Conservation (phyloP, 768 basidiomycete genomes). For the Glaciozyma antarctica region DNA sequence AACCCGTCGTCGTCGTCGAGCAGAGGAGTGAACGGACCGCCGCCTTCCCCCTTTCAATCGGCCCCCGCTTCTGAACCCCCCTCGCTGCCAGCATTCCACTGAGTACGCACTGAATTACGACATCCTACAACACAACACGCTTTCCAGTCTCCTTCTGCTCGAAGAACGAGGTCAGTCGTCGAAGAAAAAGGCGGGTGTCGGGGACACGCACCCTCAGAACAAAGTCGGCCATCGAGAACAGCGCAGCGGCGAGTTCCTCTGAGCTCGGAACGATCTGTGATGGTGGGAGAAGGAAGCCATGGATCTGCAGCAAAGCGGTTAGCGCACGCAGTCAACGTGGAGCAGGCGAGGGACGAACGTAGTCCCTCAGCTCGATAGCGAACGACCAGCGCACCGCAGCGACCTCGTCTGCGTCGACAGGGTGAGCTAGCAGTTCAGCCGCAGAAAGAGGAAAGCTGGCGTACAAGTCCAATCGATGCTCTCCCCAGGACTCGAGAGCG, state of each 20-base stretch:
- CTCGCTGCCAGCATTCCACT: too few relatives aligned
- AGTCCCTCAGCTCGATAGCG: slow-evolving; percentile 58
- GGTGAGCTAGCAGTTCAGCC: slow-evolving; percentile 51
- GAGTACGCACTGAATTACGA: too few relatives aligned
- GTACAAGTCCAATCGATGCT: slow-evolving; percentile 19
- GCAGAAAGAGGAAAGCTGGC: slow-evolving; percentile 42
- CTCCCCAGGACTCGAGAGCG: slow-evolving; percentile 31
- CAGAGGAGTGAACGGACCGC: too few relatives aligned
- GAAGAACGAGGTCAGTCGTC: background rate
- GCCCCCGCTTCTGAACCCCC: too few relatives aligned
- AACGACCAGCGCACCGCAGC: slow-evolving; percentile 53
- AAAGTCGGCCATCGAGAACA: slow-evolving; percentile 60
- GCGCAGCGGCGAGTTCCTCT: slow-evolving; percentile 60
- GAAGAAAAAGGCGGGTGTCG: background rate
- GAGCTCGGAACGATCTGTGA: slow-evolving; percentile 67
- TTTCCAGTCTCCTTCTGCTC: background rate
- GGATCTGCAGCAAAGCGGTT: slow-evolving; percentile 28
- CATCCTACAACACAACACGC: background rate
- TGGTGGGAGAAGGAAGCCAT: slow-evolving; percentile 42
- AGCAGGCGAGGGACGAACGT: slow-evolving; percentile 39
- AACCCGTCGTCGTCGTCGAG: too few relatives aligned
- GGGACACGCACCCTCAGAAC: slow-evolving; percentile 39
- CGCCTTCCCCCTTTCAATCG: too few relatives aligned
- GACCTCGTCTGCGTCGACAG: slow-evolving; percentile 46
- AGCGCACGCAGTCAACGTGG: too few relatives aligned